Evolutionary conservation across 441 rosid genomes (phyloP).

Genomic region (Corymbia citriodora): DNA sequence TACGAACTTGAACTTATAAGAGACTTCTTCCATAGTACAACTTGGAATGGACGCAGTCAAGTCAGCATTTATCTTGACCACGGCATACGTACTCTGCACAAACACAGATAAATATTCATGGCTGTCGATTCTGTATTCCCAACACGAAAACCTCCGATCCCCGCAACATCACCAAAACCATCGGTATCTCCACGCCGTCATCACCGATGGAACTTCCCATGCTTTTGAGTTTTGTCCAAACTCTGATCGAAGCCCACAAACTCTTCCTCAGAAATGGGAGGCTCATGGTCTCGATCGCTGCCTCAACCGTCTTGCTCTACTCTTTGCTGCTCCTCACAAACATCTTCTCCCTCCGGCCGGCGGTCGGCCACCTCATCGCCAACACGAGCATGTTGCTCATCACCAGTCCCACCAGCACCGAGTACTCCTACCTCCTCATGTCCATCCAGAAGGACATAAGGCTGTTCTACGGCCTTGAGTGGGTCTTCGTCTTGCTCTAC

Average conservation of each 20-base stretch:
- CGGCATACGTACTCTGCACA: not conserved
- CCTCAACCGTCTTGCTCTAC: slow-evolving; percentile 12
- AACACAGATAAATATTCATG: not conserved
- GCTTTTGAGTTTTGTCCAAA: slow-evolving; percentile 1
- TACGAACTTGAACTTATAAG: not conserved
- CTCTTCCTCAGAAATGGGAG: slow-evolving; percentile 30
- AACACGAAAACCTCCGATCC: not conserved
- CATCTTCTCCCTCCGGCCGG: slow-evolving; percentile 16
- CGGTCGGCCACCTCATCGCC: slow-evolving; percentile 9
- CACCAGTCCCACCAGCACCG: slow-evolving; percentile 13
- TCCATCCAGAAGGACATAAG: slow-evolving; percentile 5
- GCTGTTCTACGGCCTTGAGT: slow-evolving; percentile 2
- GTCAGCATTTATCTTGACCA: not conserved
- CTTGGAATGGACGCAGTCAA: not conserved
- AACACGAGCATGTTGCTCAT: not conserved
- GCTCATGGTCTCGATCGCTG: slow-evolving; percentile 27
- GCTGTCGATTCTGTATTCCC: not conserved
- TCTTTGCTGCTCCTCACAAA: slow-evolving; percentile 10
- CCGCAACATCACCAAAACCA: not conserved
- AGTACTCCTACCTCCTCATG: slow-evolving; percentile 11
- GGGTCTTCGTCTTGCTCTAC: slow-evolving; percentile 1
- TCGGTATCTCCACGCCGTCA: not conserved
- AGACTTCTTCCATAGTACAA: not conserved
- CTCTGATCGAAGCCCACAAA: slow-evolving; percentile 26
- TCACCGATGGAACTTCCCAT: not conserved